These are phyloP conservation scores for Radiomyces spectabilis DNA, from an alignment of 192 early-diverging fungal species.

Conservation along the genomic window DNA sequence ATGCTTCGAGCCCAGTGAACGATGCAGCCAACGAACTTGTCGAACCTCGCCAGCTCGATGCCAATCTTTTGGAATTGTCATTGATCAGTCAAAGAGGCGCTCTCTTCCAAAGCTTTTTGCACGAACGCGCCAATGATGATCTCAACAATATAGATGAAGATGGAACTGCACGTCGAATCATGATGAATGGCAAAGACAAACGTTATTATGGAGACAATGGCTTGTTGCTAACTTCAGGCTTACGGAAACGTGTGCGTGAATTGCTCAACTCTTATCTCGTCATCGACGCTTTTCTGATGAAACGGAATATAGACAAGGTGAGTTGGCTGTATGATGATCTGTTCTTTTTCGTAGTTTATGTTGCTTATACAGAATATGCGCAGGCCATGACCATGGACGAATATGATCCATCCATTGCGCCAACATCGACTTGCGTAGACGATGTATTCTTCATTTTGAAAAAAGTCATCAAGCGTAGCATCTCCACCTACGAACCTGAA, in stretches of 20 bases:
- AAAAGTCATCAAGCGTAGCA: constrained; percentile 59
- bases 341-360: background rate
- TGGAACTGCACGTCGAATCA: constrained; percentile 7
- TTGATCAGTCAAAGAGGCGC: constrained; percentile 70
- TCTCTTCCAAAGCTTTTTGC: constrained; percentile 79
- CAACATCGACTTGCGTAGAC: constrained; percentile 69
- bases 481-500: constrained; percentile 67
- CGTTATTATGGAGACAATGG: constrained; percentile 45
- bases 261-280: constrained; percentile 62
- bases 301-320: constrained; percentile 68
- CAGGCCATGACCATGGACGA: constrained; percentile 66
- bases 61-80: constrained; percentile 75
- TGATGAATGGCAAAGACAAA: constrained; percentile 27
- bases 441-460: constrained; percentile 92
- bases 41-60: constrained; percentile 75
- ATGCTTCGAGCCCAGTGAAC: background rate
- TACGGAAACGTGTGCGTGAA: constrained; percentile 50
- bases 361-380: too few species aligned
- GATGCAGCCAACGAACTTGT: constrained; percentile 33
- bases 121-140: constrained; percentile 60
- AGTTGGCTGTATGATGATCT: background rate
- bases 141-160: constrained; percentile 19
- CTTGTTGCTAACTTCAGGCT: constrained; percentile 45
- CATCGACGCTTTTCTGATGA: constrained; percentile 72
- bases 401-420: constrained; percentile 32